Base-by-base conservation (phyloP, 2,329 filamentous ascomycete genomes). In the Thermomyces lanuginosus region DNA sequence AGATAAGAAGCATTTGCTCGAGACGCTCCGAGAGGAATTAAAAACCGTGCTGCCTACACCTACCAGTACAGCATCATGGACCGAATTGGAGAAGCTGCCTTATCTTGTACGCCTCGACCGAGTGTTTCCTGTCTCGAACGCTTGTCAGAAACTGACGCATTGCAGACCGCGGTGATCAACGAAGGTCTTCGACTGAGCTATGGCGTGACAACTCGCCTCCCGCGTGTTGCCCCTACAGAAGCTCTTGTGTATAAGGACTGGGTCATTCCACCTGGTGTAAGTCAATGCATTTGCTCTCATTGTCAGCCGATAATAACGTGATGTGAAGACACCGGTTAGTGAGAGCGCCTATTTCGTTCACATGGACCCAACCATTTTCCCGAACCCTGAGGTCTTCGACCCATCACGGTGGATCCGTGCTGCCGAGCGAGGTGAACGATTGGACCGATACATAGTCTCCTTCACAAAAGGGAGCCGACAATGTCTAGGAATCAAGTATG, bases 401-500 rank as follows among this genome's bases (percentile, higher is more conserved):
- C 54, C 55, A 2, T 51, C 55, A 12, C 38, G 54, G 29, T 58
- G 51, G 48, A 37, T 51, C 8, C 35, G 45, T 22, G 34, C 36
- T 51, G 36, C 41, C 7, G 36, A 42, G 3, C 38, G 42, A 16
- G 46, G 50, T 2, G 38, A 49, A 11, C 40, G 45, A 1, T 36
- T 55, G 9, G 40, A 51, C 14, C 44, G 41, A 15, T 56, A 52
- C 27, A 34, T 58, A 17, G 42, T 58, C 5, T 33, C 48, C 0
- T 60, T 60, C 28, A 44, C 44, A 18, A 50, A 46, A 22, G 61
- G 60, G 0, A 53, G 41, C 3, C 41, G 57, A 15, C 53, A 52
- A 37, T 66, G 58, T 33, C 45, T 57, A 9, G 61, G 60, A 10
- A 56, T 56, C 26, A 55, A 63, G 44, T 48, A 37, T 8, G 34